Percentiles rank a stretch among this genome's conserved stretches.
Conservation (phyloP, 345 rosid species). For the Moricandia arvensis region DNA sequence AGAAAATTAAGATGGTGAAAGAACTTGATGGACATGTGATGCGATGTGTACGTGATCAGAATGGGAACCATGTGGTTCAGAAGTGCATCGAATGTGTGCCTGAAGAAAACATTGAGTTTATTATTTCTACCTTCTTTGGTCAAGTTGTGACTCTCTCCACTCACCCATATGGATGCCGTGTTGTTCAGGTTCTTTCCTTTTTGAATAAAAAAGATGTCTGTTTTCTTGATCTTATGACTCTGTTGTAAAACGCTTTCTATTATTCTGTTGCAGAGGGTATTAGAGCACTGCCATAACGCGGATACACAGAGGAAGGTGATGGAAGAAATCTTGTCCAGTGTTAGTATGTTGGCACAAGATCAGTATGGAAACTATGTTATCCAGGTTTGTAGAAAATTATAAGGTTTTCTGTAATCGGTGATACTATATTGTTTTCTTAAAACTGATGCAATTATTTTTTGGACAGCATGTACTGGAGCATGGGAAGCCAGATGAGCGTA, state of each 20-base stretch:
- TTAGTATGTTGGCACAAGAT: slow-evolving; percentile 92
- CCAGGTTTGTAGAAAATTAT: slow-evolving; percentile 60
- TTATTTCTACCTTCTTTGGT: slow-evolving; percentile 80
- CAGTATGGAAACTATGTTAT: slow-evolving; percentile 98
- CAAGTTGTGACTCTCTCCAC: slow-evolving; percentile 82
- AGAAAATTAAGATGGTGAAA: background rate
- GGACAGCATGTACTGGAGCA: slow-evolving; percentile 92
- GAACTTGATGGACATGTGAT: slow-evolving; percentile 92
- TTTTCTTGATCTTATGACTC: background rate
- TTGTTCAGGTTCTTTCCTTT: slow-evolving; percentile 63
- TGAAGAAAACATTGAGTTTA: slow-evolving; percentile 76
- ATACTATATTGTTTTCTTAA: background rate
- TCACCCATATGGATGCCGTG: slow-evolving; percentile 97
- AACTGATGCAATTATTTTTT: background rate
- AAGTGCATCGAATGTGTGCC: slow-evolving; percentile 37
- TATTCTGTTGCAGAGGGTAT: slow-evolving; percentile 58
- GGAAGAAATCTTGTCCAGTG: slow-evolving; percentile 78
- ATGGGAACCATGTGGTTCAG: slow-evolving; percentile 32
- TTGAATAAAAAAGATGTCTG: background rate
- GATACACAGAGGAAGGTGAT: slow-evolving; percentile 81
- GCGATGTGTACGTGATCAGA: slow-evolving; percentile 99
- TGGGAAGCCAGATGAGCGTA: slow-evolving; percentile 81
- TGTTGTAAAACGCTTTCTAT: background rate
- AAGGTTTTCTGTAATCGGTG: background rate
- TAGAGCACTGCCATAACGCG: slow-evolving; percentile 79